Evolutionary conservation across 2,329 filamentous ascomycete genomes (phyloP).

Genomic region (Fusarium hostae): DNA sequence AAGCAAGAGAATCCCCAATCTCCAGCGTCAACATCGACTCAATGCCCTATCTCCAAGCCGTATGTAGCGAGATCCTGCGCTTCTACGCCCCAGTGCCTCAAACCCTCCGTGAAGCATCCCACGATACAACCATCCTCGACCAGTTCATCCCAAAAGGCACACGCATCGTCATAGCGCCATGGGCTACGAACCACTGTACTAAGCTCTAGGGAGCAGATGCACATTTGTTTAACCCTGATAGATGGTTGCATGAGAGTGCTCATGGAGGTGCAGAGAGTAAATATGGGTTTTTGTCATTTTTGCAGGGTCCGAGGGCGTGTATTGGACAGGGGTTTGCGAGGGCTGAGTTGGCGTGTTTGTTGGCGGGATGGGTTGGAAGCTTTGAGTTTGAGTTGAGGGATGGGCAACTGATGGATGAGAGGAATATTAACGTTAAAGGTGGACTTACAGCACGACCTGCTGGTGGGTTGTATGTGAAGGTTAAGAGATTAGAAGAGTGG

Average conservation of each 20-base stretch:
- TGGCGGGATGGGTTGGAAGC: conserved; percentile 81
- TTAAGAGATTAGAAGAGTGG: conserved; percentile 54
- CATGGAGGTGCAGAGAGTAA: conserved; percentile 79
- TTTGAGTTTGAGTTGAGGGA: conserved; percentile 72
- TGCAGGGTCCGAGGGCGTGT: conserved; percentile 86
- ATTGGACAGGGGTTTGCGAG: conserved; percentile 85
- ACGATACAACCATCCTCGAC: conserved; percentile 72
- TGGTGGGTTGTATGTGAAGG: conserved; percentile 75
- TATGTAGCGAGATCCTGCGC: conserved; percentile 81
- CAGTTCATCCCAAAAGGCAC: conserved; percentile 77
- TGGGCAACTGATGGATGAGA: conserved; percentile 71
- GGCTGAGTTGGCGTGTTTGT: conserved; percentile 83
- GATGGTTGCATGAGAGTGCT: conserved; percentile 71
- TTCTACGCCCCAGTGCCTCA: conserved; percentile 76
- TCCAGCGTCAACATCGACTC: conserved; percentile 69
- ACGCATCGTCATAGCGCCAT: conserved; percentile 71
- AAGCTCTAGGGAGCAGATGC: conserved; percentile 82
- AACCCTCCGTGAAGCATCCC: conserved; percentile 72
- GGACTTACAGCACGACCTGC: conserved; percentile 78
- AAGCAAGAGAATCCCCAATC: conserved; percentile 45
- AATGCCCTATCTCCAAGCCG: conserved; percentile 81
- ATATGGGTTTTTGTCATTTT: conserved; percentile 81
- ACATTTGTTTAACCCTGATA: conserved; percentile 77
- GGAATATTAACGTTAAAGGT: conserved; percentile 72
- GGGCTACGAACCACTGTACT: conserved; percentile 75